Conservation (phyloP, 805 yeast species). For the Starmerella lactis-condensi region DNA sequence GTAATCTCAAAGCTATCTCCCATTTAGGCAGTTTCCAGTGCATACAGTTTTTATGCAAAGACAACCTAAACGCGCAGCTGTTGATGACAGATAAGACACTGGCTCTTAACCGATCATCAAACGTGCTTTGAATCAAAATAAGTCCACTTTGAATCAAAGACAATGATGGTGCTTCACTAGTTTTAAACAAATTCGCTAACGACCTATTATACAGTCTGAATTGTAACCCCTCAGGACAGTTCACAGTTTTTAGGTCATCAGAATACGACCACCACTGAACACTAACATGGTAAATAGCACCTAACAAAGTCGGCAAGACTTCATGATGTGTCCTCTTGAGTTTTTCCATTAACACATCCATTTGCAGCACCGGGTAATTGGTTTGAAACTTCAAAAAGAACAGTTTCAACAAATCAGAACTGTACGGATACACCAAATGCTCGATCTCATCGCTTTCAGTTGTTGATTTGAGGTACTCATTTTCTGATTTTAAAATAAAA, state of each 20-base stretch:
- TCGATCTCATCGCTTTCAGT: constrained; percentile 72
- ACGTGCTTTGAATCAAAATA: constrained; percentile 32
- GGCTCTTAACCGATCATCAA: constrained; percentile 52
- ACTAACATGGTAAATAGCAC: constrained; percentile 77
- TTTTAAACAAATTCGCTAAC: constrained; percentile 43
- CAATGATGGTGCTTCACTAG: constrained; percentile 68
- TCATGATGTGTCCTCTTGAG: constrained; percentile 81
- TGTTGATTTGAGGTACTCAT: constrained; percentile 51
- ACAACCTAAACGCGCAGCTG: constrained; percentile 74
- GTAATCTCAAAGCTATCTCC: constrained; percentile 76
- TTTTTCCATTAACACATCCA: constrained; percentile 77
- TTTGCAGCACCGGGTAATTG: constrained; percentile 76
- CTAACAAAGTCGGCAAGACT: constrained; percentile 74
- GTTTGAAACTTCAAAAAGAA: constrained; percentile 81
- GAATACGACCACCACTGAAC: constrained; percentile 90
- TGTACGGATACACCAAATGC: constrained; percentile 77
- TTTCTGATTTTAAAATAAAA: constrained; percentile 58
- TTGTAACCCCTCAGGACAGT: constrained; percentile 50
- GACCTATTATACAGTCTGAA: constrained; percentile 53
- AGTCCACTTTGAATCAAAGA: constrained; percentile 40
- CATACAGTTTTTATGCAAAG: constrained; percentile 76
- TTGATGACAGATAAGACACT: constrained; percentile 71
- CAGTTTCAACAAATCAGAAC: constrained; percentile 46
- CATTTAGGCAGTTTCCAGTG: constrained; percentile 86
- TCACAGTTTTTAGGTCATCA: constrained; percentile 51